Base-by-base conservation (phyloP, 1,284 basidiomycete genomes). In the Leucoagaricus sp. region DNA sequence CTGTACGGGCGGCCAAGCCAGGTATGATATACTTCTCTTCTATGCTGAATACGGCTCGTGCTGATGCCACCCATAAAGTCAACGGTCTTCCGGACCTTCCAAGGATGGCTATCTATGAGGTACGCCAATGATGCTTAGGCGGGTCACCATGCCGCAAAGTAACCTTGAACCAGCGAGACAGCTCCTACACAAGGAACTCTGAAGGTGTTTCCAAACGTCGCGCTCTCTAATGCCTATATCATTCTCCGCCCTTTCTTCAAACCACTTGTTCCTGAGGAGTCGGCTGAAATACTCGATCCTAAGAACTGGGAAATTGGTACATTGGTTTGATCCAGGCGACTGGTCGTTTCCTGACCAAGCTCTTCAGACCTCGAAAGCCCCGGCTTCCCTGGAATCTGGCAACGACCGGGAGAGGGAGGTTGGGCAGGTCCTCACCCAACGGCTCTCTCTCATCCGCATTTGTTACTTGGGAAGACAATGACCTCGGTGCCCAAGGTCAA, bases 171-270 rank as follows among this genome's bases (percentile, higher is more conserved):
- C 42, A 87, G 85, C 62, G 81, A 87, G 64, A 93, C 87, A 0
- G 86, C 78, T 0, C 89, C 91, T 0, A 80, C 76, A 1, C 82
- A 95, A 66, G 92, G 94, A 13, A 95, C 93, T 0, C 75, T 95
- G 2, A 79, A 76, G 62, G 87, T 94, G 12, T 93, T 91, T 71
- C 92, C 93, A 0, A 79, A 88, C 62, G 75, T 96, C 8, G 65
- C 80, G 7, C 76, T 93, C 21, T 85, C 87, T 9, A 91, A 91
- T 51, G 85, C 91, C 0, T 95, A 95, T 70, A 83, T 83, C 57
- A 87, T 94, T 23, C 77, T 96, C 2, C 82, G 93, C 1, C 93
- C 93, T 0, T 92, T 96, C 76, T 94, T 96, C 81, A 78, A 74
- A 21, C 81, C 78, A 2, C 72, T 72, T 8, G 73, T 80, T 15